Percentiles rank a stretch among this genome's conserved stretches.
Evolutionary conservation across 176 grass and related monocot species (phyloP).

Genomic region (Triticum urartu): DNA sequence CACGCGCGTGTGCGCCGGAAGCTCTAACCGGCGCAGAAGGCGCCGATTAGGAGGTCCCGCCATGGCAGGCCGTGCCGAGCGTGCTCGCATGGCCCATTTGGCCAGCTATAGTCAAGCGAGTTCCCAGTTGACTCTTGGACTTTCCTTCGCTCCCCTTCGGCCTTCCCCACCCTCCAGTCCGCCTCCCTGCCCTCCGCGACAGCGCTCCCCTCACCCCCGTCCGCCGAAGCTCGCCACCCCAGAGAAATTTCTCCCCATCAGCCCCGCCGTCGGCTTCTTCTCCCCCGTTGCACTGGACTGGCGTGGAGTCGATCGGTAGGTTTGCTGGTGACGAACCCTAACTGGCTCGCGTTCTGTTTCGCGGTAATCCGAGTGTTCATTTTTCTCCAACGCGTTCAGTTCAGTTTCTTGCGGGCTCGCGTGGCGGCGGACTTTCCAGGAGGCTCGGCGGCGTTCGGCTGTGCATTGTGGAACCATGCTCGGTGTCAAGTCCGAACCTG

Average conservation of each 20-base stretch:
- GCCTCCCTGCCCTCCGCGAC: neutral
- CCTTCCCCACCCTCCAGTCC: neutral
- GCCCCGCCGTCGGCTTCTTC: neutral
- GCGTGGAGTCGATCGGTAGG: neutral
- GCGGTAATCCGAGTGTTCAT: neutral
- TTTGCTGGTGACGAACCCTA: slow-evolving; percentile 2
- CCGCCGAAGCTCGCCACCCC: neutral
- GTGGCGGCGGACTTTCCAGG: neutral
- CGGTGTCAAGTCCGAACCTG: neutral
- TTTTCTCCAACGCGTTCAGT: neutral
- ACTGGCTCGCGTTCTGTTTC: neutral
- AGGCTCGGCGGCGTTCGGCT: neutral
- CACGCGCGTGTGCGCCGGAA: too few species aligned
- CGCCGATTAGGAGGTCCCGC: too few species aligned
- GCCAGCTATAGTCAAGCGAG: too few species aligned
- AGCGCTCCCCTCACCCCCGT: neutral
- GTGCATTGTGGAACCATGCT: neutral
- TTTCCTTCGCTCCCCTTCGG: too few species aligned
- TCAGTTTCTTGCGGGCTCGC: neutral
- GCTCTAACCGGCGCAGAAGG: too few species aligned
- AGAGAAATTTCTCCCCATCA: neutral
- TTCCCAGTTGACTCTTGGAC: too few species aligned
- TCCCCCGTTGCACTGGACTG: neutral
- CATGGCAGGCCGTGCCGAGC: too few species aligned
- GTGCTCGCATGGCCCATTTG: too few species aligned